phyloP scores from a whole-genome alignment of 2,329 filamentous ascomycete genomes.

The Triangularia verruculosa region DNA sequence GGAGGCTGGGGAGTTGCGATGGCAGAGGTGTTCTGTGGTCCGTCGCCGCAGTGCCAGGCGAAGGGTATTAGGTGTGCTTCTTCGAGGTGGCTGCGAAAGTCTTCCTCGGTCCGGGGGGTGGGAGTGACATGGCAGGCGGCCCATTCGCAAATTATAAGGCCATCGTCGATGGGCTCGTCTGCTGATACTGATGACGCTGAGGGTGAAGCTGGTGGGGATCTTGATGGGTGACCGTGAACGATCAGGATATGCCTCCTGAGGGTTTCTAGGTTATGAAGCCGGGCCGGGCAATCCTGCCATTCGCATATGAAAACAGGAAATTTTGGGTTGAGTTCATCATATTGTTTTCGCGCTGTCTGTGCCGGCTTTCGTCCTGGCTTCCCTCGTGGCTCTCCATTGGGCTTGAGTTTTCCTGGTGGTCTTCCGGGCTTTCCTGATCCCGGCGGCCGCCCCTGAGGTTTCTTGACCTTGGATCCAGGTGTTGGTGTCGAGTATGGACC shows the following conservation, averaged over 20 bases:
- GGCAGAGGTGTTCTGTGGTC: conserved; percentile 45
- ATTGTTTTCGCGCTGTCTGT: conserved; percentile 41
- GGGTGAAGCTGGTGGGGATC: not conserved
- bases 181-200: not conserved
- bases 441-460: conserved; percentile 2
- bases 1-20: not conserved
- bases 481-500: conserved; percentile 28
- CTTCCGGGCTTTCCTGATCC: conserved; percentile 38
- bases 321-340: conserved; percentile 39
- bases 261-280: conserved; percentile 61
- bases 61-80: conserved; percentile 51
- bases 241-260: conserved; percentile 51
- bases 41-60: conserved; percentile 60
- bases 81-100: conserved; percentile 51
- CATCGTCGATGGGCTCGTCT: not conserved
- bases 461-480: conserved; percentile 17
- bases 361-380: conserved; percentile 29
- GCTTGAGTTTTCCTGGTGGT: conserved; percentile 37
- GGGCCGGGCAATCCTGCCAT: conserved; percentile 57
- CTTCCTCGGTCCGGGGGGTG: conserved; percentile 22
- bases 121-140: conserved; percentile 35
- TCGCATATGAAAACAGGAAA: conserved; percentile 58
- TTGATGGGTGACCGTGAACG: conserved; percentile 42
- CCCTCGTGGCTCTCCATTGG: not conserved
- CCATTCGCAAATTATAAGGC: conserved; percentile 38